Percentiles rank a stretch among this genome's conserved stretches.
These are phyloP conservation scores for Torulaspora quercuum DNA, from an alignment of 805 yeast genomes.

Conservation along the genomic window DNA sequence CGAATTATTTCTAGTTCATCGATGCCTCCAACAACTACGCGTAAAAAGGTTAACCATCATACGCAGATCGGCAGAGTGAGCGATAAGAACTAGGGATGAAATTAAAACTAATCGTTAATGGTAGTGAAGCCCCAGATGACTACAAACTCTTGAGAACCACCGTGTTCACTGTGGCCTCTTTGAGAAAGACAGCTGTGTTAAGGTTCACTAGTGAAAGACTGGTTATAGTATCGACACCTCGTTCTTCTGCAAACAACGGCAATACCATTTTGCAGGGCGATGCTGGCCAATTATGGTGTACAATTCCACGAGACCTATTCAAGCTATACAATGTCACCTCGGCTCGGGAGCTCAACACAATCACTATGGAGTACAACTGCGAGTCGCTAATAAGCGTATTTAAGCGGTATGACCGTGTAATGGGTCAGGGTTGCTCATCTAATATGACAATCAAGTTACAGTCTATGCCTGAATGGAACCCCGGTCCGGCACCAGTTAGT, in stretches of 20 bases:
- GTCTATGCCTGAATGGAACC: slow-evolving; percentile 32
- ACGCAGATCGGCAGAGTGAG: slow-evolving; percentile 1
- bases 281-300: slow-evolving; percentile 36
- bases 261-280: slow-evolving; percentile 26
- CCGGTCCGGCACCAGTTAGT: slow-evolving; percentile 2
- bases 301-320: slow-evolving; percentile 34
- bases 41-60: slow-evolving; percentile 1
- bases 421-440: slow-evolving; percentile 30
- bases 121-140: slow-evolving; percentile 32
- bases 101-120: slow-evolving; percentile 30
- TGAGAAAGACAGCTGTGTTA: slow-evolving; percentile 34
- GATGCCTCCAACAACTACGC: slow-evolving; percentile 5
- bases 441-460: slow-evolving; percentile 31
- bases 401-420: slow-evolving; percentile 31
- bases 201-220: slow-evolving; percentile 33
- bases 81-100: slow-evolving; percentile 22
- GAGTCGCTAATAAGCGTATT: slow-evolving; percentile 32
- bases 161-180: slow-evolving; percentile 31
- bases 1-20: background rate
- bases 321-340: slow-evolving; percentile 28
- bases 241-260: slow-evolving; percentile 15
- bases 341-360: slow-evolving; percentile 28
- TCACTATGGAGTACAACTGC: slow-evolving; percentile 35
- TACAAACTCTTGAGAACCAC: slow-evolving; percentile 34
- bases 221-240: slow-evolving; percentile 33